phyloP scores from a whole-genome alignment of 2,329 filamentous ascomycete species.

The Lecanicillium sp. region DNA sequence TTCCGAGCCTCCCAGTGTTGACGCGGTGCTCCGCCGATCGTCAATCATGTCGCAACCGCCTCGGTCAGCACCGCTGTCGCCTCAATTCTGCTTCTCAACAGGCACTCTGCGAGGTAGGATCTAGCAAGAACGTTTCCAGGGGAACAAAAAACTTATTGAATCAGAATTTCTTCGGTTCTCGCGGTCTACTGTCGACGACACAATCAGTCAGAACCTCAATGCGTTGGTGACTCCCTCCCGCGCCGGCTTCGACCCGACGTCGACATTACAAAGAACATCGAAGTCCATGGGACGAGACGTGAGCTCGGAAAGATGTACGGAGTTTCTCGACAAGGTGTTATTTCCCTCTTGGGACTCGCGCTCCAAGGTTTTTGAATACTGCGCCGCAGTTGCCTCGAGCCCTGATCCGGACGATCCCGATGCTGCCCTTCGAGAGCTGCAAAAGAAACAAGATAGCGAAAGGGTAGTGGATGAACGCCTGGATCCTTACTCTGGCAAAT shows the following conservation, averaged over 20 bases:
- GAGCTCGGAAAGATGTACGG: slow-evolving; percentile 55
- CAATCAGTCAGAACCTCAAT: slow-evolving; percentile 89
- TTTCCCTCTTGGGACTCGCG: slow-evolving; percentile 86
- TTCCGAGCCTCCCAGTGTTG: slow-evolving; percentile 31
- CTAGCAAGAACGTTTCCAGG: background rate
- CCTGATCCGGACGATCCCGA: slow-evolving; percentile 86
- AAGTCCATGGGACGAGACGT: slow-evolving; percentile 48
- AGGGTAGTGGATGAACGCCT: slow-evolving; percentile 78
- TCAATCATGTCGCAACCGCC: slow-evolving; percentile 42
- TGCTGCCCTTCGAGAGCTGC: slow-evolving; percentile 59
- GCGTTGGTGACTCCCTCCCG: slow-evolving; percentile 71
- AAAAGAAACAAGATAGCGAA: slow-evolving; percentile 64
- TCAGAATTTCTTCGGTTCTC: slow-evolving; percentile 87
- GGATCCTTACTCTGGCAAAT: slow-evolving; percentile 84
- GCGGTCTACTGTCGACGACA: slow-evolving; percentile 80
- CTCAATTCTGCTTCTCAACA: slow-evolving; percentile 73
- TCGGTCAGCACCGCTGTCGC: slow-evolving; percentile 52
- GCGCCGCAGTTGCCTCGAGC: slow-evolving; percentile 77
- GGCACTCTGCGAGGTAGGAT: slow-evolving; percentile 58
- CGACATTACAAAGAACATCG: slow-evolving; percentile 59
- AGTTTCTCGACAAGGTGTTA: slow-evolving; percentile 70
- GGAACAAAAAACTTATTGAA: background rate
- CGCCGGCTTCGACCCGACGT: slow-evolving; percentile 70
- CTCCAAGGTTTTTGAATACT: slow-evolving; percentile 81
- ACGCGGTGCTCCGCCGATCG: slow-evolving; percentile 23